Base-by-base conservation (phyloP, 2,329 filamentous ascomycete genomes). In the Keithomyces neogunnii region DNA sequence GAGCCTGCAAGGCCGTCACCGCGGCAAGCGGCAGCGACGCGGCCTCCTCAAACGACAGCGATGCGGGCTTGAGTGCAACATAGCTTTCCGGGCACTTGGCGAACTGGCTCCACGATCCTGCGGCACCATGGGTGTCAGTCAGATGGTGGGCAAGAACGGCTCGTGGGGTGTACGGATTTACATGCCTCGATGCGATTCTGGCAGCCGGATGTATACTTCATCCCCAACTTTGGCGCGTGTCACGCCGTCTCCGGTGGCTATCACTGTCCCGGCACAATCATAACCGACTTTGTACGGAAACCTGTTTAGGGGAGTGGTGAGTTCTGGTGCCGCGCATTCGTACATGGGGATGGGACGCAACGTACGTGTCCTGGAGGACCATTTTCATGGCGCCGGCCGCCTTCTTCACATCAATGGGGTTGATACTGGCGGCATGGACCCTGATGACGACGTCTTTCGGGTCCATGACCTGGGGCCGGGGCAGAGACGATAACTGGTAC, bases 221-320 rank as follows among this genome's bases (percentile, higher is more conserved):
- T 59, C 56, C 2, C 59, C 57, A 13, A 63, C 55, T 48, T 70
- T 69, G 56, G 72, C 61, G 2, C 57, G 55, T 1, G 56, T 63
- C 1, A 70, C 69, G 1, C 50, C 56, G 5, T 53, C 45, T 4
- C 71, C 72, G 13, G 68, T 54, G 3, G 65, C 66, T 0, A 60
- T 56, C 8, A 75, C 65, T 2, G 60, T 62, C 29, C 73, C 72
- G 2, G 69, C 62, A 42, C 64, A 60, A 53, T 75, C 72, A 52
- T 69, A 70, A 35, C 72, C 73, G 33, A 75, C 65, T 48, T 66
- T 66, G 44, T 68, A 72, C 0, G 72, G 72, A 44, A 74, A 73
- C 10, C 67, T 53, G 31, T 30, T 7, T 10, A 10, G 6, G 13
- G 33, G 38, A 36, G 7, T 43, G 9, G 5, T n/a, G 13, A n/a